Percentiles rank a stretch among this genome's conserved stretches.
Conservation (phyloP, 2,329 filamentous ascomycete genomes). For the Sporothrix curviconia region DNA sequence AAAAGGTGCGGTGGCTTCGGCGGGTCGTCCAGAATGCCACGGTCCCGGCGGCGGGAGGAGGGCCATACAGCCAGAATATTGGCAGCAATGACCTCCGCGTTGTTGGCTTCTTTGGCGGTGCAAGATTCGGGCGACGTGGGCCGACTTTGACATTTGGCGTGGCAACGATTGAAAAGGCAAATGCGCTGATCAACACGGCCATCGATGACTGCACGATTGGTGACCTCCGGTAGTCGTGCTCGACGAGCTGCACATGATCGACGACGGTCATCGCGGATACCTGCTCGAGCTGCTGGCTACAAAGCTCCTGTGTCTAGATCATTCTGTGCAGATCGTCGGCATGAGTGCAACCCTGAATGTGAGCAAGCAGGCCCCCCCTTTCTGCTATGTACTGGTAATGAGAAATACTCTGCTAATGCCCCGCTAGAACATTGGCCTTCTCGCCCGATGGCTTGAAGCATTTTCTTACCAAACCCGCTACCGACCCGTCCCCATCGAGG, state of each 20-base stretch:
- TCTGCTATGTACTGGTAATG: background rate
- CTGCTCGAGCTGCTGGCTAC: slow-evolving; percentile 67
- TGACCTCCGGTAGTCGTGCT: slow-evolving; percentile 61
- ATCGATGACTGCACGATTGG: slow-evolving; percentile 63
- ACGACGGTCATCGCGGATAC: slow-evolving; percentile 69
- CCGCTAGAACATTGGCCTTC: slow-evolving; percentile 54
- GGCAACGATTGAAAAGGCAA: slow-evolving; percentile 78
- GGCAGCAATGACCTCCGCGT: slow-evolving; percentile 53
- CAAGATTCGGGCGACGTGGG: slow-evolving; percentile 60
- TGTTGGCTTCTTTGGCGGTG: slow-evolving; percentile 69
- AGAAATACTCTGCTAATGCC: no score
- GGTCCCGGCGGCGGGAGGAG: slow-evolving; percentile 50
- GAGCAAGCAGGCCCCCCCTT: background rate
- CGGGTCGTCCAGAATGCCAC: slow-evolving; percentile 58
- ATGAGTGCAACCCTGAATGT: slow-evolving; percentile 73
- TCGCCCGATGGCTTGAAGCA: slow-evolving; percentile 64
- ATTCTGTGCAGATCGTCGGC: slow-evolving; percentile 63
- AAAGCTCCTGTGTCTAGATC: slow-evolving; percentile 62
- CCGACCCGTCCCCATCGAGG: slow-evolving; percentile 67
- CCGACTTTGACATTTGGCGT: slow-evolving; percentile 71
- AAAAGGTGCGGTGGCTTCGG: slow-evolving; percentile 69
- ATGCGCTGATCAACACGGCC: slow-evolving; percentile 64
- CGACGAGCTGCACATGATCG: slow-evolving; percentile 77
- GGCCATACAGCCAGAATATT: background rate
- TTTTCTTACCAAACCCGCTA: slow-evolving; percentile 69